Evolutionary conservation across 345 rosid genomes (phyloP).

Genomic region (Bruguiera gymnorhiza): DNA sequence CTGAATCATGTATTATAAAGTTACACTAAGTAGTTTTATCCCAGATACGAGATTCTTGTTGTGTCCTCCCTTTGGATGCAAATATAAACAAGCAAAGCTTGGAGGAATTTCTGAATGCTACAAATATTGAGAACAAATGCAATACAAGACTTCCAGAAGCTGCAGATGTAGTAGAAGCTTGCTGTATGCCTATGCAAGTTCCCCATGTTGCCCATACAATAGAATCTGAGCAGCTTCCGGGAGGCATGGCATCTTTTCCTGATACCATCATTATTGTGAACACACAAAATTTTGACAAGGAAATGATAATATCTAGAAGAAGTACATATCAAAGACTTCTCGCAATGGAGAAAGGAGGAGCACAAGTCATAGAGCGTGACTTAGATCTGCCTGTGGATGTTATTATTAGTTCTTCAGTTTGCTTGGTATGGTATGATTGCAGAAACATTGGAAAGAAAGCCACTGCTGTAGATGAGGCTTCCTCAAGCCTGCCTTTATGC

Average conservation of each 20-base stretch:
- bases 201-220: conserved; percentile 25
- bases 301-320: conserved; percentile 85
- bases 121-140: conserved; percentile 36
- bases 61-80: conserved; percentile 20
- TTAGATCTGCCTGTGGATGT: conserved; percentile 73
- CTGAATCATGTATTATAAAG: not conserved
- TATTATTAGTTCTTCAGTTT: conserved; percentile 61
- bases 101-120: conserved; percentile 43
- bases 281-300: conserved; percentile 68
- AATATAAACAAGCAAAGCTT: conserved; percentile 27
- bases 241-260: conserved; percentile 30
- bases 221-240: conserved; percentile 38
- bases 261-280: conserved; percentile 58
- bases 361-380: conserved; percentile 87
- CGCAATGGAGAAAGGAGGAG: conserved; percentile 78
- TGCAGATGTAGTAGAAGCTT: conserved; percentile 34
- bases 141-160: conserved; percentile 28
- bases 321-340: conserved; percentile 74
- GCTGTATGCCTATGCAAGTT: conserved; percentile 30
- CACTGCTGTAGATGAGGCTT: conserved; percentile 48
- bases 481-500: conserved; percentile 58
- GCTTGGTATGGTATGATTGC: conserved; percentile 82
- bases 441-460: conserved; percentile 52
- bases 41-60: conserved; percentile 40
- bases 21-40: conserved; percentile 13